phyloP scores from a whole-genome alignment of 495 filamentous ascomycete species.

The Wilcoxina mikolae region DNA sequence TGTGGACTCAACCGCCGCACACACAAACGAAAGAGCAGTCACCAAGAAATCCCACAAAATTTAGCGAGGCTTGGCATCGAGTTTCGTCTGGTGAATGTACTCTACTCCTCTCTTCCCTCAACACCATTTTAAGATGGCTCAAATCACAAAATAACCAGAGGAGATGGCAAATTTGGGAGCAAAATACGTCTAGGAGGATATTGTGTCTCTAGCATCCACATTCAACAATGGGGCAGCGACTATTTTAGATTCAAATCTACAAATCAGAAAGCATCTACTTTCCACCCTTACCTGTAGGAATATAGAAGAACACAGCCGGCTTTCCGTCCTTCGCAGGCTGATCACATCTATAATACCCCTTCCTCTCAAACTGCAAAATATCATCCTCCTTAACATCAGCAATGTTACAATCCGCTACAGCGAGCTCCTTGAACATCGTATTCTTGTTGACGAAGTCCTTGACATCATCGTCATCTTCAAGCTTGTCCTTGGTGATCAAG shows the following conservation, averaged over 20 bases:
- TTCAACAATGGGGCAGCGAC: no score
- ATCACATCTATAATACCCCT: slow-evolving; percentile 79
- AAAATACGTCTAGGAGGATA: no score
- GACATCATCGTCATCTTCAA: slow-evolving; percentile 64
- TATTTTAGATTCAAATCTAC: no score
- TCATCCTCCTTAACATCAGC: slow-evolving; percentile 60
- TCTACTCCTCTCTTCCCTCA: no score
- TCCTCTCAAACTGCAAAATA: slow-evolving; percentile 87
- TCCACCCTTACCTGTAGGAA: slow-evolving; percentile 55
- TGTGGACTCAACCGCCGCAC: background rate
- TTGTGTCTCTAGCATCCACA: no score
- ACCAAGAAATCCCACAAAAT: background rate
- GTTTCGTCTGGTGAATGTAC: no score
- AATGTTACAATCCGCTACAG: slow-evolving; percentile 67
- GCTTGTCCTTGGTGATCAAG: slow-evolving; percentile 79
- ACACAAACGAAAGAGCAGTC: background rate
- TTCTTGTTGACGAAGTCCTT: slow-evolving; percentile 64
- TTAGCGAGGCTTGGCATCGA: background rate
- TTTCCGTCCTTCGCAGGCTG: slow-evolving; percentile 38
- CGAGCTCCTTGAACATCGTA: slow-evolving; percentile 62
- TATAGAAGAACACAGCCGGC: slow-evolving; percentile 61
- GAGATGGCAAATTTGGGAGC: no score
- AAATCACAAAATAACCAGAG: no score
- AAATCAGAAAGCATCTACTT: slow-evolving; percentile 9
- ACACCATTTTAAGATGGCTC: no score